Evolutionary conservation across 371 early-diverging fungal species (phyloP).

Genomic region (Basidiobolus meristosporus): DNA sequence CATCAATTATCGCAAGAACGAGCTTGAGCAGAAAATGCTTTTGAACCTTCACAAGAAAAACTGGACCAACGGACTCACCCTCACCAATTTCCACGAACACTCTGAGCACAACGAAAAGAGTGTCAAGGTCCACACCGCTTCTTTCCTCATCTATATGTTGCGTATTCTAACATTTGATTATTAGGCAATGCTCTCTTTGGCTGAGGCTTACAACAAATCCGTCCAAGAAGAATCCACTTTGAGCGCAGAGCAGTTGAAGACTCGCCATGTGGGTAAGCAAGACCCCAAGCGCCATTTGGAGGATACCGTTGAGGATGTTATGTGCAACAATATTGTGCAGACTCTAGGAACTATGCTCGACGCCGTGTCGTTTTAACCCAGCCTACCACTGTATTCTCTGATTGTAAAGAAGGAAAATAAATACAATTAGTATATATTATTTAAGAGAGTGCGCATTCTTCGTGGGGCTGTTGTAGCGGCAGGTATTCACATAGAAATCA

Average conservation of each 20-base stretch:
- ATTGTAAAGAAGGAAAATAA: too few species aligned
- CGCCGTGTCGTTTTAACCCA: conserved; percentile 43
- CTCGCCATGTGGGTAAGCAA: conserved; percentile 94
- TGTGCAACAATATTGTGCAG: conserved; percentile 91
- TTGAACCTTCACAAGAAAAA: conserved; percentile 96
- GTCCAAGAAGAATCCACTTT: conserved; percentile 86
- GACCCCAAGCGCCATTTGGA: conserved; percentile 96
- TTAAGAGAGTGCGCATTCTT: too few species aligned
- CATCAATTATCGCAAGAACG: conserved; percentile 98
- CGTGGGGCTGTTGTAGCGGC: too few species aligned
- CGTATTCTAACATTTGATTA: background rate
- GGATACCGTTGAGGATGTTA: conserved; percentile 68
- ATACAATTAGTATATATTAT: too few species aligned
- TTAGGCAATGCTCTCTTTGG: conserved; percentile 62
- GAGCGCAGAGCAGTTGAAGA: conserved; percentile 87
- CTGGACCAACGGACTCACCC: conserved; percentile 94
- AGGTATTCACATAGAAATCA: too few species aligned
- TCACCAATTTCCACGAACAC: conserved; percentile 70
- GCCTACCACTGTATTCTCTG: too few species aligned
- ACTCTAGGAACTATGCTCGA: conserved; percentile 84
- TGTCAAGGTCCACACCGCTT: conserved; percentile 34
- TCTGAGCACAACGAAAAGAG: conserved; percentile 60
- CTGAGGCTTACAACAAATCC: conserved; percentile 88
- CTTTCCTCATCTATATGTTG: background rate
- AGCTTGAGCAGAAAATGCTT: conserved; percentile 98